A percentile compares a stretch with the other conserved stretches of the same genome.
Conservation (phyloP, 1,284 basidiomycete species). For the Tylopilus sp. region DNA sequence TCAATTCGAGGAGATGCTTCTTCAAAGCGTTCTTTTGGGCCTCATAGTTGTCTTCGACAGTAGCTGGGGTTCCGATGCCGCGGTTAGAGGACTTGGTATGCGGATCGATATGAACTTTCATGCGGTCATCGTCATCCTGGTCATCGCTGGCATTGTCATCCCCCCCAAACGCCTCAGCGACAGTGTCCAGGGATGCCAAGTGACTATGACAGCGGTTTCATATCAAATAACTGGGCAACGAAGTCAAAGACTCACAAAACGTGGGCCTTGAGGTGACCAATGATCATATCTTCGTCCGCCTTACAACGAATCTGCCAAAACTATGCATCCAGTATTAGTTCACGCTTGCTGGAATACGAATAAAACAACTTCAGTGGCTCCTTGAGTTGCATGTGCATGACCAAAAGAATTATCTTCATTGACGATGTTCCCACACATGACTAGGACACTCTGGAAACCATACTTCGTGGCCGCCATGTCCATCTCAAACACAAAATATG, state of each 20-base stretch:
- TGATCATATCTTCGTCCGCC: neutral
- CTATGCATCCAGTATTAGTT: neutral
- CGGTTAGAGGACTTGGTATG: no score
- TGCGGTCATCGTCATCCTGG: no score
- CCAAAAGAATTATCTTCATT: conserved; percentile 3
- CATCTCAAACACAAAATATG: neutral
- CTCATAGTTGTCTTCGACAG: no score
- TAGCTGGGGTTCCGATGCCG: no score
- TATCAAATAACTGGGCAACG: no score
- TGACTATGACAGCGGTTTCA: no score
- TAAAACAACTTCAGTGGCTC: neutral
- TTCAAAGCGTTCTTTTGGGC: no score
- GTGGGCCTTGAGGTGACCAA: conserved; percentile 2
- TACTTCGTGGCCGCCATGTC: neutral
- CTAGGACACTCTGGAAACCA: neutral
- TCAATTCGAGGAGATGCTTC: no score
- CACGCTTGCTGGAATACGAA: neutral
- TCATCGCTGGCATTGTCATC: no score
- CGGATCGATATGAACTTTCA: no score
- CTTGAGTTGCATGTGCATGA: neutral
- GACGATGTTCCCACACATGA: conserved; percentile 4
- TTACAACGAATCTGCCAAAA: conserved; percentile 1
- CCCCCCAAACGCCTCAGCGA: no score
- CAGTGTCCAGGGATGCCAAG: no score
- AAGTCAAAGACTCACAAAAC: neutral